phyloP scores from a whole-genome alignment of 2,329 filamentous ascomycete genomes.

The Bipolaris sorokiniana region DNA sequence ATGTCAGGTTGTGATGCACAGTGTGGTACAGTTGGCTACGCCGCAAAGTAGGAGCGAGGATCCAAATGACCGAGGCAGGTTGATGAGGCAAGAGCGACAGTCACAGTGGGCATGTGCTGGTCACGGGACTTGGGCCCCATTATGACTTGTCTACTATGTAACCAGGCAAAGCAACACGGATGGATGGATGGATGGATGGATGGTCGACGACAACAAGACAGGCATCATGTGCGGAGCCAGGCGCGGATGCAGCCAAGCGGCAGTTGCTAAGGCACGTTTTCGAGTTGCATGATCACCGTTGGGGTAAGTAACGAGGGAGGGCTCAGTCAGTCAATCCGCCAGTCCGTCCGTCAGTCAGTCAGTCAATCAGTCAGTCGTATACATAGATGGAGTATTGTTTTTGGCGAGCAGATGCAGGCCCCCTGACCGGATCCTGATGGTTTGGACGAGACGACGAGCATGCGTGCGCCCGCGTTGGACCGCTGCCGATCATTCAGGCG shows the following conservation, averaged over 20 bases:
- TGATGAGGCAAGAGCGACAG: conserved; percentile 23
- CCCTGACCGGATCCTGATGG: conserved; percentile 44
- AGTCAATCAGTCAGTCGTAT: conserved; percentile 11
- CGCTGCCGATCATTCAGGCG: conserved; percentile 47
- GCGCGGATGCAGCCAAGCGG: conserved; percentile 32
- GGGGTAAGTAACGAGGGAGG: no score
- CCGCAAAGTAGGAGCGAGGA: conserved; percentile 26
- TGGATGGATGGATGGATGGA: no score
- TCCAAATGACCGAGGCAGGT: conserved; percentile 30
- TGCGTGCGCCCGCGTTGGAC: conserved; percentile 39
- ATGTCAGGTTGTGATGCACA: conserved; percentile 41
- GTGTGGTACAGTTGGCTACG: conserved; percentile 23
- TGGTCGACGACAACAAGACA: no score
- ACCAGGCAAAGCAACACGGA: no score
- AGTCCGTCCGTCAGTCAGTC: no score
- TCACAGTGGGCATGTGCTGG: conserved; percentile 34
- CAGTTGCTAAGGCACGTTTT: conserved; percentile 22
- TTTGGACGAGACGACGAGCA: conserved; percentile 34
- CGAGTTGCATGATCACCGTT: background rate
- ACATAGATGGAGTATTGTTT: conserved; percentile 17
- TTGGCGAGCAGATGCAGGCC: conserved; percentile 38
- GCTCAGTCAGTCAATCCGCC: no score
- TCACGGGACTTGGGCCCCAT: conserved; percentile 17
- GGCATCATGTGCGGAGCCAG: background rate
- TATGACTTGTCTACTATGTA: background rate